A percentile compares a stretch with the other conserved stretches of the same genome.
Evolutionary conservation across 768 basidiomycete genomes (phyloP).

Genomic region (Cubamyces sp.): DNA sequence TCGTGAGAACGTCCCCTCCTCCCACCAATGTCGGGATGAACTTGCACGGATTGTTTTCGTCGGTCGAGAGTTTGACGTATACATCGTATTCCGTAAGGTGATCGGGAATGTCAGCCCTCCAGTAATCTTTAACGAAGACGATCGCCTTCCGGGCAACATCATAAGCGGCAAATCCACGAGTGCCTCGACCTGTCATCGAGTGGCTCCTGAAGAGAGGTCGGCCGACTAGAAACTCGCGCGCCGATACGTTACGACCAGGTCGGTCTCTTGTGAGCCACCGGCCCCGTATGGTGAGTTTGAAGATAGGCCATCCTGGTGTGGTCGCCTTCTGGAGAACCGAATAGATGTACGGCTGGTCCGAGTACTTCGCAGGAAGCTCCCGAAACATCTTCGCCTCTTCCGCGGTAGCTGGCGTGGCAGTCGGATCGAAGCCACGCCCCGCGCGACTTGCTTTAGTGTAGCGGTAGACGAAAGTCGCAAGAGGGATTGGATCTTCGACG

Average conservation of each 20-base stretch:
- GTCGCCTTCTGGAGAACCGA: not conserved
- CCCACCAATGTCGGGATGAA: not conserved
- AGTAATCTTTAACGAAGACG: not conserved
- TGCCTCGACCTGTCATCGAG: not conserved
- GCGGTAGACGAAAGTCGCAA: constrained; percentile 2
- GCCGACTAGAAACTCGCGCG: not conserved
- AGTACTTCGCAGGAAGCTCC: not conserved
- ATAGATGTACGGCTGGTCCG: not conserved
- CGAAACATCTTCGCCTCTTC: not conserved
- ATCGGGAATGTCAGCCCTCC: not conserved
- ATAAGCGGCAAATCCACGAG: not conserved
- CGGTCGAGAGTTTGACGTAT: not conserved
- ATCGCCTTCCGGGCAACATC: not conserved
- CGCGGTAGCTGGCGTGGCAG: not conserved
- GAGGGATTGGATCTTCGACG: not conserved
- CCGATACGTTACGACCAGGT: not conserved
- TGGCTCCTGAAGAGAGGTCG: not conserved
- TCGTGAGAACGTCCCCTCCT: not conserved
- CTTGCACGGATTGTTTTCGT: not conserved
- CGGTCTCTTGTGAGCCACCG: not conserved
- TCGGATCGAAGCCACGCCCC: constrained; percentile 14
- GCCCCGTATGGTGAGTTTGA: not conserved
- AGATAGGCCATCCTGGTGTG: not conserved
- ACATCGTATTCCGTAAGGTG: not conserved
- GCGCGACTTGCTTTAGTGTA: not conserved